These are phyloP conservation scores for Apiosordaria backusii DNA, from an alignment of 495 filamentous ascomycete genomes.

Conservation along the genomic window DNA sequence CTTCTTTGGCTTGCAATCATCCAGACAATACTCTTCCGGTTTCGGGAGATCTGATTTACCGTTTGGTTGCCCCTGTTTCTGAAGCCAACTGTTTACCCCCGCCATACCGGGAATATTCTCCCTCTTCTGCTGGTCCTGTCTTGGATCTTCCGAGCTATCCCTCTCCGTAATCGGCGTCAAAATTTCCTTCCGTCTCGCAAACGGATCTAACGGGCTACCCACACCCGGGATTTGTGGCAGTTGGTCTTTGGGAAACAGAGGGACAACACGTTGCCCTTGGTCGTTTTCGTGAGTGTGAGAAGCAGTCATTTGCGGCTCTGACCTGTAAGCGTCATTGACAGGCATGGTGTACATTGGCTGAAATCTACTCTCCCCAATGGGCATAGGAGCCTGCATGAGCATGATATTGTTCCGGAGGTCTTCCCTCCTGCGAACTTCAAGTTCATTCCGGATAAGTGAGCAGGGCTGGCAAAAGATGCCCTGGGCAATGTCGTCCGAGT, in stretches of 20 bases:
- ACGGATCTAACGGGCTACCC: slow-evolving; percentile 13
- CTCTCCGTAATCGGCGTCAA: slow-evolving; percentile 28
- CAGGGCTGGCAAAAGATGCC: slow-evolving; percentile 31
- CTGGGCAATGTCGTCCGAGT: slow-evolving; percentile 21
- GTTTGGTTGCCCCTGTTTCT: background rate
- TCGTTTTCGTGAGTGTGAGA: background rate
- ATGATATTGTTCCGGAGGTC: slow-evolving; percentile 11
- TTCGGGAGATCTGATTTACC: background rate
- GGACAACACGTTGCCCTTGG: slow-evolving; percentile 5
- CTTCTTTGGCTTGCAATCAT: background rate
- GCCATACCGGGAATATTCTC: slow-evolving; percentile 14
- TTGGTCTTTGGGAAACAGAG: slow-evolving; percentile 17
- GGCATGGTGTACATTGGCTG: slow-evolving; percentile 22
- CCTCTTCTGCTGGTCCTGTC: background rate
- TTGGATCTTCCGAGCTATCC: slow-evolving; percentile 22
- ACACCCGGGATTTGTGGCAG: slow-evolving; percentile 18
- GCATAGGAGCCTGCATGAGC: slow-evolving; percentile 14
- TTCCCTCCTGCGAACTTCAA: slow-evolving; percentile 26
- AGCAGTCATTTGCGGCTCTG: slow-evolving; percentile 24
- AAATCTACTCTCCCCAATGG: slow-evolving; percentile 23
- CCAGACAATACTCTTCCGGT: background rate
- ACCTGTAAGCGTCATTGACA: slow-evolving; percentile 15
- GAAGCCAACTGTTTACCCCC: no score
- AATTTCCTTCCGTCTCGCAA: slow-evolving; percentile 17
- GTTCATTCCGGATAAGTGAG: slow-evolving; percentile 27